A percentile compares a stretch with the other conserved stretches of the same genome.
phyloP scores from a whole-genome alignment of 352 stramenopile genomes.

The Phytophthora megakarya region DNA sequence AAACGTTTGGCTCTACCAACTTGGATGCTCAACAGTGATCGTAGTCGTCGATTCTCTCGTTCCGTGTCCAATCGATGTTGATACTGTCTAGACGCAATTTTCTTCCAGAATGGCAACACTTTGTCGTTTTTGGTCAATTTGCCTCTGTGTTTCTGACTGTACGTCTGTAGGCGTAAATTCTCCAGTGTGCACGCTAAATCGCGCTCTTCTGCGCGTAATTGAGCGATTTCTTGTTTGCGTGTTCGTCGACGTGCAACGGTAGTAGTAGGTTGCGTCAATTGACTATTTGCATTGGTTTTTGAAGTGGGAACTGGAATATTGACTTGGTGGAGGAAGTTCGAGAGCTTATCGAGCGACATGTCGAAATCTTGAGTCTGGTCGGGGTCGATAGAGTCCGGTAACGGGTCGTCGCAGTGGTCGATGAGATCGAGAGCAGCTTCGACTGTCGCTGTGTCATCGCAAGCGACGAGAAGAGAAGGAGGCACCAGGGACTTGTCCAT shows the following conservation, averaged over 20 bases:
- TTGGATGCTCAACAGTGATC: constrained; percentile 22
- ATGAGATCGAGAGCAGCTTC: constrained; percentile 25
- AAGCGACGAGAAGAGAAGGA: constrained; percentile 15
- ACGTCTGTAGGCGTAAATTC: constrained; percentile 14
- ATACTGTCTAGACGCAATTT: constrained; percentile 23
- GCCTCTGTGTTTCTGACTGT: constrained; percentile 1
- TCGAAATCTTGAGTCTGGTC: constrained; percentile 13
- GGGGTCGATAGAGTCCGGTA: background rate
- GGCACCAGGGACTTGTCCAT: constrained; percentile 3
- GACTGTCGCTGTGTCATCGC: constrained; percentile 23
- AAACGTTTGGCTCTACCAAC: constrained; percentile 19
- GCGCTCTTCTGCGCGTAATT: constrained; percentile 20
- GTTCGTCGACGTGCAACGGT: constrained; percentile 8
- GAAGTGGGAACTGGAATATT: background rate
- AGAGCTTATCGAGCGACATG: background rate
- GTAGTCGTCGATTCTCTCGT: constrained; percentile 27
- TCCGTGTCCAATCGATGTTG: constrained; percentile 21
- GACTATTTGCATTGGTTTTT: background rate
- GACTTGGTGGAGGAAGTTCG: constrained; percentile 10
- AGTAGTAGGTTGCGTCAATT: background rate
- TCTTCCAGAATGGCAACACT: constrained; percentile 33
- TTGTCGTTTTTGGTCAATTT: background rate
- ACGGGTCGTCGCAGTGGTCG: constrained; percentile 15
- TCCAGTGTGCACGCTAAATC: constrained; percentile 27
- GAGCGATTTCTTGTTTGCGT: constrained; percentile 28